Evolutionary conservation across 1,139 yeast genomes (phyloP).

Genomic region (Pneumocystis carinii): DNA sequence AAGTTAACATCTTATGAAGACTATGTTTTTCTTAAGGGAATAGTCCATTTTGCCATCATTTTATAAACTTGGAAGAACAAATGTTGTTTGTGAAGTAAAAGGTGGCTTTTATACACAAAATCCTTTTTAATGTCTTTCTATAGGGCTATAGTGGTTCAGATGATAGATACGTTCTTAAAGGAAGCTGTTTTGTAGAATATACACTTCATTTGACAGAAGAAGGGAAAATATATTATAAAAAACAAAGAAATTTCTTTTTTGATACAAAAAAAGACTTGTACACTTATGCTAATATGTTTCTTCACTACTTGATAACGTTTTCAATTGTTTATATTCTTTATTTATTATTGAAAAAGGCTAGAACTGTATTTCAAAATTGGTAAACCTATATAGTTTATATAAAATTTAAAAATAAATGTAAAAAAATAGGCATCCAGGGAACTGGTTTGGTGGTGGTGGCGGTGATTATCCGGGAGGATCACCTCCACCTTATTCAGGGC

Average conservation of each 20-base stretch:
- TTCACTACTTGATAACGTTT: neutral
- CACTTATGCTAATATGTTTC: neutral
- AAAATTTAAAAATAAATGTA: neutral
- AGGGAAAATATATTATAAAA: slow-evolving; percentile 13
- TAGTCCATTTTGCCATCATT: slow-evolving; percentile 3
- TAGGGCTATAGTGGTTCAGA: slow-evolving; percentile 3
- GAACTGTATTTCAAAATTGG: neutral
- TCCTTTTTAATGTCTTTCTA: neutral
- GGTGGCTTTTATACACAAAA: neutral
- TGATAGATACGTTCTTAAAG: slow-evolving; percentile 2
- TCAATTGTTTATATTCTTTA: neutral
- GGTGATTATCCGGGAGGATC: neutral
- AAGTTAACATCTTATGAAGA: neutral
- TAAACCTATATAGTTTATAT: neutral
- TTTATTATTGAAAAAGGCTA: neutral
- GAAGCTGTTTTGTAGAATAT: slow-evolving; percentile 5
- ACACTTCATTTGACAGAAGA: slow-evolving; percentile 5
- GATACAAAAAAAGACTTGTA: neutral
- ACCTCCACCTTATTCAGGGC: neutral
- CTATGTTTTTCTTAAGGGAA: neutral
- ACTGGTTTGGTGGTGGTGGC: neutral
- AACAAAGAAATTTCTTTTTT: neutral
- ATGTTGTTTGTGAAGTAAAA: slow-evolving; percentile 5
- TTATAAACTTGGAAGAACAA: slow-evolving; percentile 6
- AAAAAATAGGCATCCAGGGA: neutral